Conservation (phyloP, 768 basidiomycete genomes). For the Imleria badia region DNA sequence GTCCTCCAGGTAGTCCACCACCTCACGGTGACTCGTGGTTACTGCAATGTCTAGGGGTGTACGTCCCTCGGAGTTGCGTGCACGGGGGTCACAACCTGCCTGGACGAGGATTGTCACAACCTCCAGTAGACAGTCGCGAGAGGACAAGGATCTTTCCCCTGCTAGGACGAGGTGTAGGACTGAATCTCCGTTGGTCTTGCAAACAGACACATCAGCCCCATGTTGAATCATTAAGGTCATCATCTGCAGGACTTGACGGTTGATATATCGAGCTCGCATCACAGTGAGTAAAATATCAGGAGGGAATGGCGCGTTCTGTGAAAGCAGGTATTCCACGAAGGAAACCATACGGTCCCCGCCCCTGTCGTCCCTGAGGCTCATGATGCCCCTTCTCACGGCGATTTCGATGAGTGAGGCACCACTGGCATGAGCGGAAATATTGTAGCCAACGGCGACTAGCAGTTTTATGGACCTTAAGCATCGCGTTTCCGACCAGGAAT, state of each 20-base stretch:
- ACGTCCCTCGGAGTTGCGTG: too few species aligned
- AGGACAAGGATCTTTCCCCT: too few species aligned
- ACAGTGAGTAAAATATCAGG: neutral
- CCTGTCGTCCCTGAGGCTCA: too few species aligned
- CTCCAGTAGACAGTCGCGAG: too few species aligned
- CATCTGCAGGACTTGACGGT: neutral
- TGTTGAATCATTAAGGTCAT: neutral
- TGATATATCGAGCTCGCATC: rapidly evolving
- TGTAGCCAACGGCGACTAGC: neutral
- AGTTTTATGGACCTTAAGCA: neutral
- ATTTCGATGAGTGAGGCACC: neutral
- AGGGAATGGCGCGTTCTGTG: neutral
- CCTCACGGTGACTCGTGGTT: too few species aligned
- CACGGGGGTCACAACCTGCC: too few species aligned
- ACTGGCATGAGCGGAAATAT: neutral
- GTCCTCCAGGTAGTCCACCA: too few species aligned
- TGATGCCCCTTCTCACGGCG: neutral
- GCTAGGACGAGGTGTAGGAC: neutral
- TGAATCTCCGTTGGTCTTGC: neutral
- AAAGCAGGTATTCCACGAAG: neutral
- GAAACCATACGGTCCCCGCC: too few species aligned
- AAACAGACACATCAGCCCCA: neutral
- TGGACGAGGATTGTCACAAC: too few species aligned
- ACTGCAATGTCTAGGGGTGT: too few species aligned
- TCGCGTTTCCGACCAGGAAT: neutral